Evolutionary conservation across 140 eudicot species (phyloP).

Genomic region (Ambrosia hybrid): DNA sequence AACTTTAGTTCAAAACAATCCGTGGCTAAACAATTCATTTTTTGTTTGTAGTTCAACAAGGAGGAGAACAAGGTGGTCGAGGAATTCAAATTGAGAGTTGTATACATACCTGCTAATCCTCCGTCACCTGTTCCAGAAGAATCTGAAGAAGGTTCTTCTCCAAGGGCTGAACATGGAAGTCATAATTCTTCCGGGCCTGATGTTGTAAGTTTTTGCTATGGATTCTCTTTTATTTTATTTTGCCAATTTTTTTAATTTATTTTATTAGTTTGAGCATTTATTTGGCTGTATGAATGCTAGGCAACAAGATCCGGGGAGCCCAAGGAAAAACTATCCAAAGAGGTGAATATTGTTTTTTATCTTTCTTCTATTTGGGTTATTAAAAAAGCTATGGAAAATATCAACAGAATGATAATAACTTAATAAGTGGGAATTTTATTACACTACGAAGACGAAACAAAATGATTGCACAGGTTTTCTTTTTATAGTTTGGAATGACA

Average conservation of each 20-base stretch:
- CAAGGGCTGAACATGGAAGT: conserved; percentile 60
- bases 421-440: not conserved
- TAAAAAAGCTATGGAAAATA: not conserved
- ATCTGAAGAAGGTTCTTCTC: conserved; percentile 84
- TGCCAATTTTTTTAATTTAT: not conserved
- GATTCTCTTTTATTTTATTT: not conserved
- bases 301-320: conserved; percentile 54
- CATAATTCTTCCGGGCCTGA: conserved; percentile 56
- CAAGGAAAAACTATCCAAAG: conserved; percentile 48
- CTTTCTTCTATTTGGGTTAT: not conserved
- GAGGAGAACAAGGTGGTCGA: conserved; percentile 72
- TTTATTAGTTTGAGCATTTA: conserved; percentile 5
- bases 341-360: conserved; percentile 42
- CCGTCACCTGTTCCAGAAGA: conserved; percentile 97
- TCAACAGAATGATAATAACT: too few species aligned
- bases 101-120: conserved; percentile 86
- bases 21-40: not conserved
- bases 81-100: conserved; percentile 82
- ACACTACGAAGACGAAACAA: not conserved
- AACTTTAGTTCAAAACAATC: conserved; percentile 3
- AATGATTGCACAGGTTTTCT: not conserved
- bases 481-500: not conserved
- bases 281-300: conserved; percentile 32
- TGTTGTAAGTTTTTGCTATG: conserved; percentile 51
- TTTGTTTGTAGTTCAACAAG: conserved; percentile 55